phyloP scores from a whole-genome alignment of 1,139 yeast species.

The Saccharomyces hybrid region DNA sequence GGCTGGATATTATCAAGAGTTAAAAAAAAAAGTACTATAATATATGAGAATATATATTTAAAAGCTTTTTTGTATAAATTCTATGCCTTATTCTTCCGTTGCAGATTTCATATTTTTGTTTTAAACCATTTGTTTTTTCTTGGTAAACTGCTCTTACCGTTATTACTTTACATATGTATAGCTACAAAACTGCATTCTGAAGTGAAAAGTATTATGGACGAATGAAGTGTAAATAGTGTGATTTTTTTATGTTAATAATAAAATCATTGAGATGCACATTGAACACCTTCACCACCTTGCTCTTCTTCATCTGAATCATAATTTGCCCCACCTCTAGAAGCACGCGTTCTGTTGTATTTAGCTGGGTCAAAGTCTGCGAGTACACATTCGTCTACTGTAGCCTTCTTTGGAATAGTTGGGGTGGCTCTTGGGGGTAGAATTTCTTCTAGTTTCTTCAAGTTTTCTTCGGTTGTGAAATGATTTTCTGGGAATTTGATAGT shows the following conservation, averaged over 20 bases:
- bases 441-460: slow-evolving; percentile 54
- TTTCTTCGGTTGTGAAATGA: slow-evolving; percentile 58
- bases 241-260: slow-evolving; percentile 1
- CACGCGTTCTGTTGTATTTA: slow-evolving; percentile 44
- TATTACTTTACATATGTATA: slow-evolving; percentile 1
- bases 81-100: not conserved
- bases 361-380: slow-evolving; percentile 55
- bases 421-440: slow-evolving; percentile 60
- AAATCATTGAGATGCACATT: slow-evolving; percentile 70
- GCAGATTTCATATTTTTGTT: not conserved
- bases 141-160: not conserved
- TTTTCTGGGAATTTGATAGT: slow-evolving; percentile 62
- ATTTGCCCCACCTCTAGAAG: slow-evolving; percentile 41
- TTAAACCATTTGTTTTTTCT: not conserved
- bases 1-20: too few species aligned
- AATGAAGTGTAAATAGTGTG: not conserved
- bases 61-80: not conserved
- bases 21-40: too few species aligned
- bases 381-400: slow-evolving; percentile 77
- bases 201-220: slow-evolving; percentile 1
- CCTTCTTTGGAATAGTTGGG: slow-evolving; percentile 50
- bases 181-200: not conserved
- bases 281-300: slow-evolving; percentile 65
- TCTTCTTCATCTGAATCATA: slow-evolving; percentile 59
- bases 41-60: too few species aligned